A percentile compares a stretch with the other conserved stretches of the same genome.
Conservation (phyloP, 2,329 filamentous ascomycete species). For the Graphium sp. region DNA sequence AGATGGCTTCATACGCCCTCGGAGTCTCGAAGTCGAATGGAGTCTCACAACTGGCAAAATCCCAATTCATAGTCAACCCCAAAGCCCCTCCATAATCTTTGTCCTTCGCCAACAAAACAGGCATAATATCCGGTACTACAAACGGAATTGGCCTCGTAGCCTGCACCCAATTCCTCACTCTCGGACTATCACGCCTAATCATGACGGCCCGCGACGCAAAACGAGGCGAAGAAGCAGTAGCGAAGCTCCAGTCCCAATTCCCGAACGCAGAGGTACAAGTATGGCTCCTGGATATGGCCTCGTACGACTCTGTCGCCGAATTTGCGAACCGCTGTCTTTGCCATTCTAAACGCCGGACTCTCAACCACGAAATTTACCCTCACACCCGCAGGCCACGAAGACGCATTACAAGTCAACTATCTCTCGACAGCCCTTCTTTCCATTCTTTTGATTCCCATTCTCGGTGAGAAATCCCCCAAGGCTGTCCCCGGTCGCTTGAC, state of each 20-base stretch:
- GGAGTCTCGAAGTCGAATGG: too few species aligned
- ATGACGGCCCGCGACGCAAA: slow-evolving; percentile 19
- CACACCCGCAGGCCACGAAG: slow-evolving; percentile 21
- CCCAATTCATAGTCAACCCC: too few species aligned
- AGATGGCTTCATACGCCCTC: too few species aligned
- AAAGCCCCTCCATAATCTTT: slow-evolving; percentile 5
- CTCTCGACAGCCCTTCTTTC: slow-evolving; percentile 16
- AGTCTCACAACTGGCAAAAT: too few species aligned
- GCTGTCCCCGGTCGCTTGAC: too few species aligned
- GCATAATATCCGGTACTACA: slow-evolving; percentile 27
- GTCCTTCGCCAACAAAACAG: slow-evolving; percentile 16
- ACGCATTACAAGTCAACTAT: slow-evolving; percentile 21
- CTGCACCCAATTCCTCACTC: slow-evolving; percentile 18
- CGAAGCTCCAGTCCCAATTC: slow-evolving; percentile 12
- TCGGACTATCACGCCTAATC: slow-evolving; percentile 19
- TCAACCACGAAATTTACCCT: too few species aligned
- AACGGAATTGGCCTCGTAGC: slow-evolving; percentile 25
- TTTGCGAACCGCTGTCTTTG: slow-evolving; percentile 19
- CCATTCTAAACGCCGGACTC: slow-evolving; percentile 27
- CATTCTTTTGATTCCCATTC: slow-evolving; percentile 13
- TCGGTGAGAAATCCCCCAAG: too few species aligned
- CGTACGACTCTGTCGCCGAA: slow-evolving; percentile 21
- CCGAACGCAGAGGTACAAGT: slow-evolving; percentile 18
- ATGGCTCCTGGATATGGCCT: slow-evolving; percentile 24
- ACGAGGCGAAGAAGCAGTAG: slow-evolving; percentile 20